phyloP scores from a whole-genome alignment of 1,139 yeast genomes.

The Pneumocystis sp. region DNA sequence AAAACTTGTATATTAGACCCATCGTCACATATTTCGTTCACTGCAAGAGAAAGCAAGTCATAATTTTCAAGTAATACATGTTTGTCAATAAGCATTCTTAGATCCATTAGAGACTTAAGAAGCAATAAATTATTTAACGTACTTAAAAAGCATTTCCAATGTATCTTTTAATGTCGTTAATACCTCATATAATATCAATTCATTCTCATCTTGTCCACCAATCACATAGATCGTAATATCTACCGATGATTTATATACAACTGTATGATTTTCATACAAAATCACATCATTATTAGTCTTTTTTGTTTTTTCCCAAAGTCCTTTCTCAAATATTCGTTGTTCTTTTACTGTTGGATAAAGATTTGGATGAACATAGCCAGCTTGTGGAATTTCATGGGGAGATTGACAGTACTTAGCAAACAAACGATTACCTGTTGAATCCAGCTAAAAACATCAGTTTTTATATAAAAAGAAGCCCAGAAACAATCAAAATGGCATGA shows the following conservation, averaged over 20 bases:
- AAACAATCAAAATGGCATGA: slow-evolving; percentile 47
- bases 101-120: background rate
- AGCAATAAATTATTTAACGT: background rate
- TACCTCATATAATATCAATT: slow-evolving; percentile 62
- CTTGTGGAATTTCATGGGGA: slow-evolving; percentile 31
- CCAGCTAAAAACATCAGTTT: slow-evolving; percentile 29
- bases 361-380: slow-evolving; percentile 19
- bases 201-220: slow-evolving; percentile 71
- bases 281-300: slow-evolving; percentile 70
- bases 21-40: slow-evolving; percentile 85
- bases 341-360: slow-evolving; percentile 33
- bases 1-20: slow-evolving; percentile 8
- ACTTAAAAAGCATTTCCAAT: slow-evolving; percentile 54
- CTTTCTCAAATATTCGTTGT: slow-evolving; percentile 63
- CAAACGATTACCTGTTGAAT: slow-evolving; percentile 64
- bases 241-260: slow-evolving; percentile 66
- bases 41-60: slow-evolving; percentile 70
- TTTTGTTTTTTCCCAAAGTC: slow-evolving; percentile 56
- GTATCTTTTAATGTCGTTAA: slow-evolving; percentile 69
- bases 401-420: slow-evolving; percentile 73
- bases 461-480: background rate
- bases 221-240: slow-evolving; percentile 61
- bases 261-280: slow-evolving; percentile 60
- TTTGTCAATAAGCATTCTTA: slow-evolving; percentile 39
- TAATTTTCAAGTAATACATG: slow-evolving; percentile 64